Evolutionary conservation across 2,329 filamentous ascomycete species (phyloP).

Genomic region (Talaromyces rugulosus): DNA sequence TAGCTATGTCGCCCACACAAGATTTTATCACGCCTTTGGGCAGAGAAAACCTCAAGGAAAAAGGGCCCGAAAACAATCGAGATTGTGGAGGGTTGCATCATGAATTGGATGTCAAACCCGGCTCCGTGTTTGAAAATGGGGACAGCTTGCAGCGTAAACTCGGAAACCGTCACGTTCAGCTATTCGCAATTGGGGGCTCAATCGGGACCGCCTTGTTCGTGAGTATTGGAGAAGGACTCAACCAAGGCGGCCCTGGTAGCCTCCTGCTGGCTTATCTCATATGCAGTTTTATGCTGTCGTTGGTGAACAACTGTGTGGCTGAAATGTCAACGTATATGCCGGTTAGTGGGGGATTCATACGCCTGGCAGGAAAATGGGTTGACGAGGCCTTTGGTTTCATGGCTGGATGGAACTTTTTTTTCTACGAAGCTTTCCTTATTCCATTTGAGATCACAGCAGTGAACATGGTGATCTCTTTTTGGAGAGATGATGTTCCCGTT

Average conservation of each 20-base stretch:
- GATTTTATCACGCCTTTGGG: not conserved
- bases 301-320: conserved; percentile 46
- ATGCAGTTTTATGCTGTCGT: conserved; percentile 22
- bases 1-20: not conserved
- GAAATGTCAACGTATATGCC: conserved; percentile 85
- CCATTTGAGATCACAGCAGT: conserved; percentile 10
- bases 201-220: conserved; percentile 36
- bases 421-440: conserved; percentile 5
- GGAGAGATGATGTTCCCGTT: conserved; percentile 27
- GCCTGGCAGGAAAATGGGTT: conserved; percentile 73
- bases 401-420: conserved; percentile 58
- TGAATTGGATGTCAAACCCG: too few species aligned
- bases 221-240: conserved; percentile 33
- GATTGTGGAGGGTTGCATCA: too few species aligned
- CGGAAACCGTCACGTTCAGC: conserved; percentile 28
- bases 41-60: not conserved
- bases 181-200: conserved; percentile 31
- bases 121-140: too few species aligned
- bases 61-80: too few species aligned
- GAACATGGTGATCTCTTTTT: conserved; percentile 5
- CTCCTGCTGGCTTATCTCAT: conserved; percentile 31
- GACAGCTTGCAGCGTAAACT: conserved; percentile 23
- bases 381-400: conserved; percentile 78
- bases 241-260: conserved; percentile 34
- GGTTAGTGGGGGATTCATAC: conserved; percentile 71